Base-by-base conservation (phyloP, 108 stramenopile species). In the Hondaea fermentalgiana region DNA sequence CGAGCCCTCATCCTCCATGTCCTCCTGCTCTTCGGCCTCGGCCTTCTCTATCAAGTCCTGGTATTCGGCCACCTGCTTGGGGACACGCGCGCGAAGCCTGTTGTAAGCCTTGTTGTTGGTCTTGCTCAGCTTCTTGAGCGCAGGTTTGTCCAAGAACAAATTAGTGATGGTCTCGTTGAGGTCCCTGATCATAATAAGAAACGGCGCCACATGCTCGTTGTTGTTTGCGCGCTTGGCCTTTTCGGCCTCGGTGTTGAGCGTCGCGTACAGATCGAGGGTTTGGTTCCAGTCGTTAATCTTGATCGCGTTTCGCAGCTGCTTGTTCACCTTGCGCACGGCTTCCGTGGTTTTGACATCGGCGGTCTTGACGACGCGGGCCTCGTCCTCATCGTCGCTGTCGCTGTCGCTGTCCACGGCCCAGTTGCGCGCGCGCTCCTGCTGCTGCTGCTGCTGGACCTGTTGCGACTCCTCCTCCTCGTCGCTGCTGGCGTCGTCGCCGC, bases 331-430 rank as follows among this genome's bases (percentile, higher is more conserved):
- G 57, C 95, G 91, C 87, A 99, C 96, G 47, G 94, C 92, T 88
- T 98, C 98, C 87, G 95, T 93, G 87, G 97, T 93, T 51, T 96
- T 94, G 44, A 96, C 96, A 94, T 97, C 95, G 89, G 94, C 97
- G 5, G 96, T 96, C 91, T 97, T 97, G 76, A 98, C 98, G 58
- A 99, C 97, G 88, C 98, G 95, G 42, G 93, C 97, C 88, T 97
- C 97, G 87, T 99, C 97, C 57, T 97, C 97, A 59, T 95, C 95
- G 44, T 76, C 89, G 23, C 87, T 57, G 59, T 88, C 29, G 14
- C 88, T 88, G 88, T 91, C 91, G 19, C 90, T 90, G 88, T 91
- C 91, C 43, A 90, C 88, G 23, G 91, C 91, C 91, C 91, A 91
- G 19, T 10, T 83, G 76, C 49, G 51, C 16, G 49, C 0, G 49